A percentile compares a stretch with the other conserved stretches of the same genome.
Evolutionary conservation across 192 early-diverging fungal species (phyloP).

Genomic region (Cetraspora pellucida): DNA sequence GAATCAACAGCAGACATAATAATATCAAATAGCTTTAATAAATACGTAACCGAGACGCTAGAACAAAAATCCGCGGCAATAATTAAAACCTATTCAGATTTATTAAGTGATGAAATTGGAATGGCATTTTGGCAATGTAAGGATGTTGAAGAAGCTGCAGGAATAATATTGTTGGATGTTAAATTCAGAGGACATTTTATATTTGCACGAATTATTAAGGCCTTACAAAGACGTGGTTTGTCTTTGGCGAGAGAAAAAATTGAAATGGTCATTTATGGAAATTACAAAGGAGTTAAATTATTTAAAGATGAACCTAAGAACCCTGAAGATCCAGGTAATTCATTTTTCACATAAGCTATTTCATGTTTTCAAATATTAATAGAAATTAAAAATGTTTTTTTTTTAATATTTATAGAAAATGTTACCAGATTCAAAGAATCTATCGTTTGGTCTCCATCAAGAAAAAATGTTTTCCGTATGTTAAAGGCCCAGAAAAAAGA

Average conservation of each 20-base stretch:
- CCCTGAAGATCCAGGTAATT: not conserved
- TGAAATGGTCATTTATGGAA: constrained; percentile 40
- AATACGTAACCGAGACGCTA: constrained; percentile 35
- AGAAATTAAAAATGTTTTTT: not conserved
- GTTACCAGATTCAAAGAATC: constrained; percentile 15
- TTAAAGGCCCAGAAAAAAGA: constrained; percentile 9
- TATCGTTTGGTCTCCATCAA: constrained; percentile 38
- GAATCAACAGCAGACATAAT: constrained; percentile 29
- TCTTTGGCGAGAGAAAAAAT: constrained; percentile 38
- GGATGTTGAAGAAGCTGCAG: constrained; percentile 39
- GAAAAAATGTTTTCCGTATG: constrained; percentile 35
- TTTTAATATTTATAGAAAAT: not conserved
- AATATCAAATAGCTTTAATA: constrained; percentile 32
- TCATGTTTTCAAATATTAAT: not conserved
- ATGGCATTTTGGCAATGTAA: constrained; percentile 32
- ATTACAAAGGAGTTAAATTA: constrained; percentile 35
- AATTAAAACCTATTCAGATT: constrained; percentile 25
- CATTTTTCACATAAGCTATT: not conserved
- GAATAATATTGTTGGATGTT: constrained; percentile 37
- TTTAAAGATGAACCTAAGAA: constrained; percentile 38
- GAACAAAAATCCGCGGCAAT: constrained; percentile 33
- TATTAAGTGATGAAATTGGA: constrained; percentile 31
- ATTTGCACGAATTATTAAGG: constrained; percentile 32
- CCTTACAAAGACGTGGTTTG: constrained; percentile 37
- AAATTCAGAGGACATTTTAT: constrained; percentile 35